These are phyloP conservation scores for Saturnispora saitoi DNA, from an alignment of 805 yeast genomes.

Conservation along the genomic window DNA sequence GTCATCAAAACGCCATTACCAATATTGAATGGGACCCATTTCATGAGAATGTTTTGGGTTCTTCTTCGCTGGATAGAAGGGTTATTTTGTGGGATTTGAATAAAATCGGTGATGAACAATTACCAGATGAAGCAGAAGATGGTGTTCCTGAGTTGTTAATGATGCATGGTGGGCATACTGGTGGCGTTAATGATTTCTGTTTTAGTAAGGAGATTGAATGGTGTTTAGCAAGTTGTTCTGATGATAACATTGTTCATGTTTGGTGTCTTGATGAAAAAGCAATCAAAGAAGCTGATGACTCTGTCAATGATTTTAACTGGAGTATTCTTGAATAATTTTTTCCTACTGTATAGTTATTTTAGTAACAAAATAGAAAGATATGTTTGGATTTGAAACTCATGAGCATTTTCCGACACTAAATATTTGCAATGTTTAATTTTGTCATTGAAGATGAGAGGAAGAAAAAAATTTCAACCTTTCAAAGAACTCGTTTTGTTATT, in stretches of 20 bases:
- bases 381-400: background rate
- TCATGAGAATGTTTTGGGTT: slow-evolving; percentile 67
- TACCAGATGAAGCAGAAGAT: slow-evolving; percentile 81
- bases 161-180: slow-evolving; percentile 92
- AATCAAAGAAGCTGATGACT: slow-evolving; percentile 17
- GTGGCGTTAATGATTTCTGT: slow-evolving; percentile 62
- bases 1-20: slow-evolving; percentile 69
- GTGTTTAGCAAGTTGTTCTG: slow-evolving; percentile 60
- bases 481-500: background rate
- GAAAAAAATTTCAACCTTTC: background rate
- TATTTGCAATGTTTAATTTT: too few species aligned
- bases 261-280: slow-evolving; percentile 40
- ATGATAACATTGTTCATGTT: slow-evolving; percentile 51
- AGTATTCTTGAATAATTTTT: background rate
- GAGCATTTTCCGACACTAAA: background rate
- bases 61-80: slow-evolving; percentile 71
- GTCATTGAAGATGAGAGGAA: too few species aligned
- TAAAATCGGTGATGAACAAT: slow-evolving; percentile 77
- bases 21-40: slow-evolving; percentile 71
- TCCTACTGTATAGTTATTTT: background rate
- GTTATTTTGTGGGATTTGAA: slow-evolving; percentile 74
- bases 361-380: background rate
- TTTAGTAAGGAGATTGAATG: slow-evolving; percentile 69
- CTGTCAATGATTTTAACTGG: slow-evolving; percentile 7
- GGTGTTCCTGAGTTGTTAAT: slow-evolving; percentile 82